Evolutionary conservation across 2,329 filamentous ascomycete genomes (phyloP).

Genomic region (Penicillium polonicum): DNA sequence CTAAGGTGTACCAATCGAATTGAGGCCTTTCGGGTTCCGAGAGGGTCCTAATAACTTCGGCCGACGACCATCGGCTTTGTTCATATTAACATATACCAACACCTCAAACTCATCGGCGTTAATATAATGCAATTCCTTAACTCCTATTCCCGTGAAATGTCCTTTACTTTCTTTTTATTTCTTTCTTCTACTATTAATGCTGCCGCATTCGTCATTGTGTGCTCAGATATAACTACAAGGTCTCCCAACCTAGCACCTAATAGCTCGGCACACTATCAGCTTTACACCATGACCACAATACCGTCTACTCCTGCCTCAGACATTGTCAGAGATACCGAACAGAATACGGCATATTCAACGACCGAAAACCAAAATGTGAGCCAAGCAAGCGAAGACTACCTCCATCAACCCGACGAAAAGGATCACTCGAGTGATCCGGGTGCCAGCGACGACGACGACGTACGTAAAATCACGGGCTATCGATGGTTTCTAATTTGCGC

Average conservation of each 20-base stretch:
- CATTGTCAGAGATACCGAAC: no score
- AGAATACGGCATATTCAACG: no score
- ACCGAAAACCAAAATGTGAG: background rate
- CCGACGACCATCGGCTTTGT: background rate
- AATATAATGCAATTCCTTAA: background rate
- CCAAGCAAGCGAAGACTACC: background rate
- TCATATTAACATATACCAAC: background rate
- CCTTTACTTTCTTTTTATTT: background rate
- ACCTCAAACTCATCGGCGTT: background rate
- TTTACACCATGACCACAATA: background rate
- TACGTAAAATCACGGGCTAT: background rate
- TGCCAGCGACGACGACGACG: background rate
- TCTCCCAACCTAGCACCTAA: background rate
- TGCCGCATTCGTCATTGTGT: background rate
- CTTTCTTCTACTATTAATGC: background rate
- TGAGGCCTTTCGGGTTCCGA: background rate
- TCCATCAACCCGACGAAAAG: background rate
- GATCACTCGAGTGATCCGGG: background rate
- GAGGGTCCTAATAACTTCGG: background rate
- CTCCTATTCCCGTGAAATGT: background rate
- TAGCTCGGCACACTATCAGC: background rate
- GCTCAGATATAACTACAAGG: background rate
- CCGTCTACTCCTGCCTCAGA: background rate
- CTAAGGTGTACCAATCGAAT: background rate
- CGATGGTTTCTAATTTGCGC: slow-evolving; percentile 21